Conservation (phyloP, 177 flowering plant genomes). For the Telopea speciosissima region DNA sequence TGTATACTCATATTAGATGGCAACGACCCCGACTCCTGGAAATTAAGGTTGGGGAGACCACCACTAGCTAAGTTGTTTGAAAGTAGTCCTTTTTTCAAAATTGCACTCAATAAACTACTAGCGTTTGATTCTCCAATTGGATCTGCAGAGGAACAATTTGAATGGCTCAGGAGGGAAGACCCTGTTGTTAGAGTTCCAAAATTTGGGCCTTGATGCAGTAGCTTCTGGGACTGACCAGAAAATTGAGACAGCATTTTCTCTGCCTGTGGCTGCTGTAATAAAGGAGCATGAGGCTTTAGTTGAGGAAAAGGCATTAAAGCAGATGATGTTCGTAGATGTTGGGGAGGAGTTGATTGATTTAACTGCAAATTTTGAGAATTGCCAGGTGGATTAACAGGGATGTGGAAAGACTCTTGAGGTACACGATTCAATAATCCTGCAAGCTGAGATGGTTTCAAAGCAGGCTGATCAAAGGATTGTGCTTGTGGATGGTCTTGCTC, state of each 20-base stretch:
- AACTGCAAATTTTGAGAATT: slow-evolving; percentile 22
- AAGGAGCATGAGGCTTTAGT: slow-evolving; percentile 21
- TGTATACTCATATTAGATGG: slow-evolving; percentile 20
- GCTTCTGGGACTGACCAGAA: slow-evolving; percentile 25
- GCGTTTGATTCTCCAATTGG: slow-evolving; percentile 35
- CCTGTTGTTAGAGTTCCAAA: slow-evolving; percentile 18
- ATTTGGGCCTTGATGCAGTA: slow-evolving; percentile 18
- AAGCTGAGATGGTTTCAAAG: slow-evolving; percentile 29
- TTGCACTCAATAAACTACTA: slow-evolving; percentile 53
- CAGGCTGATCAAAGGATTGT: slow-evolving; percentile 27
- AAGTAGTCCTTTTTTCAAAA: slow-evolving; percentile 52
- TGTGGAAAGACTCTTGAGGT: slow-evolving; percentile 24
- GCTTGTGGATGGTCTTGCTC: slow-evolving; percentile 32
- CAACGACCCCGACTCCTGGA: slow-evolving; percentile 20
- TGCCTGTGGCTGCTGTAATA: slow-evolving; percentile 21
- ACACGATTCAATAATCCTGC: slow-evolving; percentile 22
- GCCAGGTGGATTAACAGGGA: slow-evolving; percentile 13
- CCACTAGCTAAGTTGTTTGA: slow-evolving; percentile 24
- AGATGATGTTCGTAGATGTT: slow-evolving; percentile 28
- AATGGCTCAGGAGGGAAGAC: slow-evolving; percentile 24
- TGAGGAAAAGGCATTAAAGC: slow-evolving; percentile 25
- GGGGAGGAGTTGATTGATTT: slow-evolving; percentile 14
- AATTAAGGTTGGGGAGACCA: slow-evolving; percentile 17
- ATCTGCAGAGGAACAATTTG: slow-evolving; percentile 25
- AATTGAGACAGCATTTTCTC: slow-evolving; percentile 26